Evolutionary conservation across 1,284 basidiomycete species (phyloP), one percentile per base, ranked within the genome.

Genomic region (Blastosporella zonata): DNA sequence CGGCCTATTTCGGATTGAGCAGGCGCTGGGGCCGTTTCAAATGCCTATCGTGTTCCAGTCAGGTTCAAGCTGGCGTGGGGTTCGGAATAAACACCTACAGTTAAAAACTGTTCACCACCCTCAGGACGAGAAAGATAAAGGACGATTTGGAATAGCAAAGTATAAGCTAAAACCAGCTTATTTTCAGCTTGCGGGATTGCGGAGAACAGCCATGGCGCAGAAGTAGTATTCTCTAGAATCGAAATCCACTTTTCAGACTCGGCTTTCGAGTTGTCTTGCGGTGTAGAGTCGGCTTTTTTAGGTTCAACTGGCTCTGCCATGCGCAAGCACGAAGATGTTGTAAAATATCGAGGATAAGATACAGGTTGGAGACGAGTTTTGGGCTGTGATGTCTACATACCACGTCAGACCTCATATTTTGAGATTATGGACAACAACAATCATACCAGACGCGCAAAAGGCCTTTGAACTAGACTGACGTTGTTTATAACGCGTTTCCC

Each of bases 1-100:
- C 62, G 59, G 6, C 54, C 59, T 13, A 66, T 65, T 41, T 66
- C 64, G 9, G 63, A 62, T 9, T 58, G 51, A n/a, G 55, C 36
- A 13, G 61, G 41, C 6, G 58, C 62, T 2, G 58, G 46, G 15
- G 59, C 60, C 1, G 57, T 49, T 12, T 20, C 46, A 39, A 66
- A 66, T 9, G 55, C 58, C 61, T 65, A 29, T 28, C 8, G 15
- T 6, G 18, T 22, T 21, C 6, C 6, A 35, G 15, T 6, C 6
- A 22, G 5, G 2, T 15, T 22, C 20, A 10, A 34, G 9, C 33
- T 5, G 10, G 25, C 31, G n/a, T 7, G 31, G 5, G 13, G 15
- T 20, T n/a, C 18, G 13, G 6, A 22, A 17, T 21, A 15, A 35
- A 7, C 7, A 57, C 58, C 43, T 34, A 62, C 62, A 20, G 51